Evolutionary conservation across 2,329 filamentous ascomycete species (phyloP).

Genomic region (Colletotrichum spaethianum): DNA sequence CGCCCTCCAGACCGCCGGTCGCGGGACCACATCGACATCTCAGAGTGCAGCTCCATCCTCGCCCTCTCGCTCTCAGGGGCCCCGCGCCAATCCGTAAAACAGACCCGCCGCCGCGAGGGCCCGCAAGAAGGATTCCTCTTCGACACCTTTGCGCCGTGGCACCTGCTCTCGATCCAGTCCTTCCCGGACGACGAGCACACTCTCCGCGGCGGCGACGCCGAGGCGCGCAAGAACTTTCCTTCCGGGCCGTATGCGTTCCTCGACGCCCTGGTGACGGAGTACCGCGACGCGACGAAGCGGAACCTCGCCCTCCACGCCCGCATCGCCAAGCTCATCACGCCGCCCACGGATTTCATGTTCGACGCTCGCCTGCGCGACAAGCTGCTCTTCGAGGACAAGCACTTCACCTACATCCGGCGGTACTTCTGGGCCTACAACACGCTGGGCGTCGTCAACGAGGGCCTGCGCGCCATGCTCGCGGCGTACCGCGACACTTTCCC

Average conservation of each 20-base stretch:
- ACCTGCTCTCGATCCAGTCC: conserved; percentile 70
- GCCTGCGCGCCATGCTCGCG: conserved; percentile 70
- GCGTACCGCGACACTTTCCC: conserved; percentile 71
- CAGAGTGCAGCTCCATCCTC: conserved; percentile 72
- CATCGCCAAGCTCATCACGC: conserved; percentile 72
- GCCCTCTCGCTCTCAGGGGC: conserved; percentile 70
- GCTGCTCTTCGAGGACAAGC: conserved; percentile 72
- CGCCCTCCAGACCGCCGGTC: conserved; percentile 54
- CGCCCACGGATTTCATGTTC: conserved; percentile 73
- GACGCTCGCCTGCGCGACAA: conserved; percentile 68
- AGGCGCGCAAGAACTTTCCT: conserved; percentile 64
- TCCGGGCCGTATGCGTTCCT: conserved; percentile 75
- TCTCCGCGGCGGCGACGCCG: conserved; percentile 68
- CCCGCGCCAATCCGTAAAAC: conserved; percentile 63
- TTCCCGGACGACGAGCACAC: conserved; percentile 72
- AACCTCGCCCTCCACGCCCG: conserved; percentile 69
- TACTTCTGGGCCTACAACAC: conserved; percentile 77
- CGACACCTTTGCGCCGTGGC: conserved; percentile 73
- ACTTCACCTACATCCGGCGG: conserved; percentile 72
- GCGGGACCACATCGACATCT: conserved; percentile 69
- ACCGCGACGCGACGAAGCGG: conserved; percentile 71
- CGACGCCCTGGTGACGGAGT: conserved; percentile 70
- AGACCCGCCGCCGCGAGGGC: conserved; percentile 63
- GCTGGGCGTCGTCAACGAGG: conserved; percentile 71
- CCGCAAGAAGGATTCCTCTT: conserved; percentile 65